Conservation (phyloP, 352 stramenopile species). For the Pythium folliculosum region DNA sequence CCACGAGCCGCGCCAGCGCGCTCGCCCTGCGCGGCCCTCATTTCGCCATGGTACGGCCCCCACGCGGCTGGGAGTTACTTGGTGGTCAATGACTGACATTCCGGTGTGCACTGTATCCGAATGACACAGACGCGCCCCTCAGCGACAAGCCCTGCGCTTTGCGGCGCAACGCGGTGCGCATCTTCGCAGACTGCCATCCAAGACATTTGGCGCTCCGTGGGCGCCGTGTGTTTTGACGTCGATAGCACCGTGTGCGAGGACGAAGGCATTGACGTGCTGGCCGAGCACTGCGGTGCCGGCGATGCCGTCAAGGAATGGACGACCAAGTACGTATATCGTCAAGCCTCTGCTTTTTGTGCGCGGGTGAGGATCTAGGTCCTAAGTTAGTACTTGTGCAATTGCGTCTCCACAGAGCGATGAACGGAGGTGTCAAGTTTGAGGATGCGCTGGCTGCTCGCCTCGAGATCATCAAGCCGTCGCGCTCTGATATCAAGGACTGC, state of each 20-base stretch:
- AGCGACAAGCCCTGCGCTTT: background rate
- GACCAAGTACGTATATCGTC: constrained; percentile 57
- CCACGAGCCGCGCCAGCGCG: constrained; percentile 1
- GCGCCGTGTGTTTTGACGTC: constrained; percentile 92
- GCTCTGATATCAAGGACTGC: constrained; percentile 87
- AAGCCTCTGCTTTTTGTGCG: background rate
- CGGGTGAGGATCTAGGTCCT: no score
- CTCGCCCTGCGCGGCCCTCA: background rate
- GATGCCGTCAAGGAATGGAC: constrained; percentile 95
- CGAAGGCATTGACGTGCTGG: constrained; percentile 98
- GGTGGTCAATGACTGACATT: background rate
- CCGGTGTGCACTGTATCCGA: background rate
- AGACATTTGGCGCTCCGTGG: constrained; percentile 70
- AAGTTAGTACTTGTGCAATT: background rate
- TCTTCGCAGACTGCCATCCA: constrained; percentile 22
- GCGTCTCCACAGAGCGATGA: constrained; percentile 91
- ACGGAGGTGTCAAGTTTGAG: constrained; percentile 97
- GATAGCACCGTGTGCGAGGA: constrained; percentile 98
- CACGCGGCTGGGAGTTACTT: background rate
- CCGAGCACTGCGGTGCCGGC: constrained; percentile 94
- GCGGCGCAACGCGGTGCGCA: background rate
- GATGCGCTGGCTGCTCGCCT: constrained; percentile 95
- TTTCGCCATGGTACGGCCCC: background rate
- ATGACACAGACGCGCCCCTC: constrained; percentile 1
- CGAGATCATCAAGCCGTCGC: constrained; percentile 95